A percentile compares a stretch with the other conserved stretches of the same genome.
Evolutionary conservation across 2,329 filamentous ascomycete genomes (phyloP).

Genomic region (Neofusicoccum sp.): DNA sequence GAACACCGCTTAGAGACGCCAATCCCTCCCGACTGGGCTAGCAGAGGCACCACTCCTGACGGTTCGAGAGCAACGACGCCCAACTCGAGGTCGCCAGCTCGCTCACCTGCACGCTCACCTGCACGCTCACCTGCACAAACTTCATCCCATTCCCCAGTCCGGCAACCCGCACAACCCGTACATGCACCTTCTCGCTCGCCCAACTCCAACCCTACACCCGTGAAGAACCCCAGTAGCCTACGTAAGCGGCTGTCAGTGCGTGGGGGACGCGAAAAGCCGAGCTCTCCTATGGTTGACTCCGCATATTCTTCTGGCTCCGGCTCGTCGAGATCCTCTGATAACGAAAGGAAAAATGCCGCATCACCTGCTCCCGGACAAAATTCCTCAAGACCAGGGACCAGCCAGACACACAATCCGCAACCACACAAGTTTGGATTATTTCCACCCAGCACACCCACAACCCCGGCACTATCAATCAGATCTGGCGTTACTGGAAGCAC

Average conservation of each 20-base stretch:
- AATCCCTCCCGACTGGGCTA: constrained; percentile 11
- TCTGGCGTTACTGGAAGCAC: constrained; percentile 12
- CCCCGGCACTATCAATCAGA: constrained; percentile 9
- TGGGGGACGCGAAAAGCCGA: constrained; percentile 7
- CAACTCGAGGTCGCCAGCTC: constrained; percentile 10
- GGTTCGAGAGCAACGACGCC: constrained; percentile 15
- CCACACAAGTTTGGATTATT: constrained; percentile 14
- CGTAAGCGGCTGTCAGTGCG: constrained; percentile 12
- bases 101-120: constrained; percentile 10
- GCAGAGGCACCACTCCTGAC: constrained; percentile 4
- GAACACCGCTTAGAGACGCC: constrained; percentile 14
- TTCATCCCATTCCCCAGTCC: not conserved
- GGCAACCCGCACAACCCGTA: not conserved
- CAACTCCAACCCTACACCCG: not conserved
- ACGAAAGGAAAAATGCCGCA: not conserved
- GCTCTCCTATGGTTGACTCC: constrained; percentile 28
- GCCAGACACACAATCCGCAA: not conserved
- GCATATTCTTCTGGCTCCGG: constrained; percentile 39
- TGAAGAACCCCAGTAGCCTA: constrained; percentile 6
- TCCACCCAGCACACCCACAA: constrained; percentile 1
- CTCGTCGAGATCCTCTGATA: constrained; percentile 24
- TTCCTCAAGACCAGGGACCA: not conserved
- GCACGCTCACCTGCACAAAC: constrained; percentile 5
- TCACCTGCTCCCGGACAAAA: not conserved
- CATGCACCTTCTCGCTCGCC: not conserved